These are phyloP conservation scores for Tylopilus plumbeoviolaceoides DNA, from an alignment of 768 basidiomycete species.

Conservation along the genomic window DNA sequence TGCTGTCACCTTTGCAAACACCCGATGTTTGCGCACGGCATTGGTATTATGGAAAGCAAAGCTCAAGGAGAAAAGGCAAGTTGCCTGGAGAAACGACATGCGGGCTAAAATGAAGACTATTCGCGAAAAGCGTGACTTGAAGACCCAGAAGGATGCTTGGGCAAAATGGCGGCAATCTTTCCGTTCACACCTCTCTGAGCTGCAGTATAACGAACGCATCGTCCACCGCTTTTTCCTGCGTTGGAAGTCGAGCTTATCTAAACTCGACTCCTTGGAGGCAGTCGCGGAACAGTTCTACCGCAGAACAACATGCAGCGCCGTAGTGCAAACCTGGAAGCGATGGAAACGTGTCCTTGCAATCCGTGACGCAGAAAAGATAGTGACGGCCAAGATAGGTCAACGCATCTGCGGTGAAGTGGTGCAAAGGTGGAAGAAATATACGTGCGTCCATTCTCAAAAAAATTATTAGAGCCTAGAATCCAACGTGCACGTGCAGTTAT, in stretches of 20 bases:
- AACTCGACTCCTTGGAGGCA: conserved; percentile 42
- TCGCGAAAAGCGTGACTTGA: conserved; percentile 50
- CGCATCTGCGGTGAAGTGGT: conserved; percentile 49
- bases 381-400: conserved; percentile 42
- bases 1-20: conserved; percentile 42
- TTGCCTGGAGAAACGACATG: conserved; percentile 66
- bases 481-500: conserved; percentile 34
- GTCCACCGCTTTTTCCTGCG: conserved; percentile 40
- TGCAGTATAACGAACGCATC: conserved; percentile 45
- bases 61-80: conserved; percentile 51
- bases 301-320: conserved; percentile 33
- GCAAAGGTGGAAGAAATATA: conserved; percentile 52
- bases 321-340: conserved; percentile 46
- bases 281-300: conserved; percentile 48
- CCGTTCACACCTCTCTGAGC: conserved; percentile 46
- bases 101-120: conserved; percentile 62
- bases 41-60: conserved; percentile 52
- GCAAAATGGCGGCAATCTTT: conserved; percentile 61
- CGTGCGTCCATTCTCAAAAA: conserved; percentile 38
- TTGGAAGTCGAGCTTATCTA: conserved; percentile 50
- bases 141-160: conserved; percentile 57
- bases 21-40: conserved; percentile 39
- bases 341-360: conserved; percentile 53
- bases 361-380: conserved; percentile 39
- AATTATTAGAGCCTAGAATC: conserved; percentile 1